These are phyloP conservation scores for Trichoderma sp. DNA, from an alignment of 2,329 filamentous ascomycete species.

Conservation along the genomic window DNA sequence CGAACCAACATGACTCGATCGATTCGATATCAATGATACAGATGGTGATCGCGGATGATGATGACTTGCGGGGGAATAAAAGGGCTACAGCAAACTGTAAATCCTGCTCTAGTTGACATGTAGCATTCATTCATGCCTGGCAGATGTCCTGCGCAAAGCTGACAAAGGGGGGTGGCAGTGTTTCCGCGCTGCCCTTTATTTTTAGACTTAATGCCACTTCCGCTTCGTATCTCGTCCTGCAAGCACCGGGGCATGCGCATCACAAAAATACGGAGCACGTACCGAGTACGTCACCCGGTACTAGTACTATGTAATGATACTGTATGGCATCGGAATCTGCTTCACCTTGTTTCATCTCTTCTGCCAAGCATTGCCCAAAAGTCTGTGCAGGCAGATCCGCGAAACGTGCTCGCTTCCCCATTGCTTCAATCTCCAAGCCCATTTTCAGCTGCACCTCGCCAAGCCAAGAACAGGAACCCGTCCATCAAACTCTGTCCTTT, in stretches of 20 bases:
- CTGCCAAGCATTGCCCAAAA: neutral
- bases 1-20: neutral
- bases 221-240: neutral
- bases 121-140: neutral
- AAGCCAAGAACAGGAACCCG: neutral
- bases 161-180: slow-evolving; percentile 15
- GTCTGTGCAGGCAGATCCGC: neutral
- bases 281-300: too few species aligned
- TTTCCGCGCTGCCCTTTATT: neutral
- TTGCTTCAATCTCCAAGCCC: neutral
- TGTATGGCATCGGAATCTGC: too few species aligned
- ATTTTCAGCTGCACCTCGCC: neutral
- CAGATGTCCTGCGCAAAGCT: neutral
- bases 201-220: neutral
- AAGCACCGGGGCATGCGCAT: neutral
- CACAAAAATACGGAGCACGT: neutral
- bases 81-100: neutral
- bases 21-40: neutral
- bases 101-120: neutral
- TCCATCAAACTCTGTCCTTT: neutral
- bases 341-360: neutral
- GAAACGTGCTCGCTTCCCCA: neutral
- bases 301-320: too few species aligned
- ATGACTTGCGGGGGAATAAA: neutral
- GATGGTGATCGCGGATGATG: neutral